Base-by-base conservation (phyloP, 257 asterid genomes). In the Solanum pimpinellifolium region DNA sequence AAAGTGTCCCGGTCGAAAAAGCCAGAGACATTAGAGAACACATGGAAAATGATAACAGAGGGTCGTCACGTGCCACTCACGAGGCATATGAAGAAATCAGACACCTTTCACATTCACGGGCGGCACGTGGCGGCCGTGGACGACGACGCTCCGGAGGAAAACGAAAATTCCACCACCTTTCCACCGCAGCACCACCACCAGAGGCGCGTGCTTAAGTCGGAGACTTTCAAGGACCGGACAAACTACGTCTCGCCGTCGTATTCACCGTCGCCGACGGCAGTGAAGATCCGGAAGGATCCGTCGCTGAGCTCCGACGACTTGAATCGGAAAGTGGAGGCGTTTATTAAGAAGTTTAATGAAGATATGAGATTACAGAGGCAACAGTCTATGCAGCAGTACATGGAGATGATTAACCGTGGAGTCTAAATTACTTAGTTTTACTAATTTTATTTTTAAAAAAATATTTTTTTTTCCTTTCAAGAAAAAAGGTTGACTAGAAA, bases 41-140 rank as follows among this genome's bases (percentile, higher is more conserved):
- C 96, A 46, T 95, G 98, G 98, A 95, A 90, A 90, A 93, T 83
- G 93, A 94, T 95, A 92, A 93, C 93, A 9, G 97, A 93, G 83
- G 92, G 94, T 4, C 92, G 93, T 69, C 94, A 91, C 90, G 91
- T 89, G 91, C 93, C 94, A 74, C 92, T 90, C 89, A 89, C 91
- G 90, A 89, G 92, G 85, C 93, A 91, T 88, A 83, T 87, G 85
- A 90, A 88, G 90, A 94, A 90, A 88, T 90, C 94, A 5, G 98
- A 93, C 52, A 89, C 93, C 84, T 91, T 80, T 86, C 90, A 92
- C 85, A 89, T 87, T 83, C 89, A 88, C 37, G 85, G 86, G 20
- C 80, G 73, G 11, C 89, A 35, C 33, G 83, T 72, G 60, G 13
- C 12, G 6, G 29, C 37, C 7, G 77, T 16, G 29, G 47, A 11